These are phyloP conservation scores for Macadamia integrifolia DNA, from an alignment of 164 flowering plant species.

Conservation along the genomic window DNA sequence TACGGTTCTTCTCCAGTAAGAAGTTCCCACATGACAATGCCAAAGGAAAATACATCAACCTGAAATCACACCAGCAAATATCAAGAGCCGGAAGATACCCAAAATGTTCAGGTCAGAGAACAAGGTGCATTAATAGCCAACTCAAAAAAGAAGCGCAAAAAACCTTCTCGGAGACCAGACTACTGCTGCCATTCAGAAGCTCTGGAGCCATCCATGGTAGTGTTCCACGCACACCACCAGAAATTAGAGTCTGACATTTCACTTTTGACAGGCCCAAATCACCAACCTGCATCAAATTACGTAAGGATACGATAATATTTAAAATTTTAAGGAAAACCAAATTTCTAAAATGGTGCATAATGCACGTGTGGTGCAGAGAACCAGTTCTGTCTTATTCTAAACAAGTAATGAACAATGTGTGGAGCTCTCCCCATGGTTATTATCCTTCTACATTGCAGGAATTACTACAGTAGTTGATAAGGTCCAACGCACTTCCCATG, in stretches of 20 bases:
- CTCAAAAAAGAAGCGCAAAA: conserved; percentile 1
- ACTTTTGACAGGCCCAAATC: conserved; percentile 95
- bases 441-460: too few species aligned
- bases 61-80: conserved; percentile 18
- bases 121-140: neutral
- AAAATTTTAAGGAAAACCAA: neutral
- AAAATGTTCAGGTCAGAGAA: neutral
- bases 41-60: conserved; percentile 98
- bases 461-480: too few species aligned
- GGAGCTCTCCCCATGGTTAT: too few species aligned
- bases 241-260: conserved; percentile 85
- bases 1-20: conserved; percentile 96
- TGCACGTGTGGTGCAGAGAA: neutral
- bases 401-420: too few species aligned
- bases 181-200: conserved; percentile 91
- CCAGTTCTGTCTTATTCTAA: too few species aligned
- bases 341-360: neutral
- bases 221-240: conserved; percentile 96
- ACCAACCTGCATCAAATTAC: conserved; percentile 55
- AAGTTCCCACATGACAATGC: conserved; percentile 96
- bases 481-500: too few species aligned
- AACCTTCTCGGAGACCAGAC: conserved; percentile 94
- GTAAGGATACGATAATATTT: too few species aligned
- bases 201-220: conserved; percentile 99
- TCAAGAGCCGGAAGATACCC: neutral